Base-by-base conservation (phyloP, 139 green algal genomes). In the Eudorina sp. region DNA sequence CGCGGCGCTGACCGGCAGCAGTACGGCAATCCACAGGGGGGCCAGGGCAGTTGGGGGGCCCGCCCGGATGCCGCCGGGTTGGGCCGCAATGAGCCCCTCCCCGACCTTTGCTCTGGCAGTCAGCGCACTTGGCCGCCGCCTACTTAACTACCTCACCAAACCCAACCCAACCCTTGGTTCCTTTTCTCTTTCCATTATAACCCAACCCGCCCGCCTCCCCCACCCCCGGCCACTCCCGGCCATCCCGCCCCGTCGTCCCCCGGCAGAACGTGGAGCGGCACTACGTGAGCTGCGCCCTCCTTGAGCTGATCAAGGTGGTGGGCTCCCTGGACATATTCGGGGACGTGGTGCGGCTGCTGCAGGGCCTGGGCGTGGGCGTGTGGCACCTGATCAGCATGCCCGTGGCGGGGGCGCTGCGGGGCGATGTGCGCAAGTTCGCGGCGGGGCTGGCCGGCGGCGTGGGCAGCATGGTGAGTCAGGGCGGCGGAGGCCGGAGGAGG, bases 301-400 rank as follows among this genome's bases (percentile, higher is more conserved):
- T 91, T 7, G 90, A 97, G 90, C 81, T 97, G n/a, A 77, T 92
- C 78, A 95, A 95, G 86, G 64, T 92, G 66, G 46, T 94, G 41
- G 91, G 89, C 25, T 92, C 88, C 0, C 73, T 95, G 70, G 92
- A 95, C 88, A 93, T 94, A 43, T 91, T 95, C 73, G 92, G 91
- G 0, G 92, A 95, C 79, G 90, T 91, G 25, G 89, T 86, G 34
- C 75, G 89, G 51, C 84, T 94, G 58, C 64, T 93, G 51, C 81
- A 88, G 36, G 89, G 60, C 43, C n/a, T 92, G 40, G 87, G 89
- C 4, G 16, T 92, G n/a, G 92, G 92, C 46, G 85, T 93, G n/a
- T 94, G 91, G 91, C 88, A 93, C 79, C 83, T 95, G 41, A 45
- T 94, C 34, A 76, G 85, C 27, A 90, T 93, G 72, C 92, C 92